Evolutionary conservation across 257 asterid species (phyloP), one percentile per base, ranked within the genome.

Genomic region (Solanum piurae): DNA sequence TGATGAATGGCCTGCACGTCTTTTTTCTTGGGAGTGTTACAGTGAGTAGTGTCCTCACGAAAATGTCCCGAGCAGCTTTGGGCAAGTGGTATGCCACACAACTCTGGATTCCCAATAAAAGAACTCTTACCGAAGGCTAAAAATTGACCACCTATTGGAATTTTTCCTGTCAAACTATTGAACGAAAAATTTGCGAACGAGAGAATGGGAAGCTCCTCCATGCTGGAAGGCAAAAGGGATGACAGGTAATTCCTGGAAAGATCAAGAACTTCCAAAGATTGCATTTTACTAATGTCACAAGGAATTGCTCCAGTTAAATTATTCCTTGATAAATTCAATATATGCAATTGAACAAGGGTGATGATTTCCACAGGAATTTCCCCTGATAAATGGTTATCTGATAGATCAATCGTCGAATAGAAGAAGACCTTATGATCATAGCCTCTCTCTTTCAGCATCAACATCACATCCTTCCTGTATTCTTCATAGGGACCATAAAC

Each of bases 301-400:
- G 75, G 86, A 58, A 83, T 83, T 55, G 75, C 49, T 60, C 86
- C 86, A 6, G 86, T 60, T 27, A 84, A 66, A 23, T 36, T 36
- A 11, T 60, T 84, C 49, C 14, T 27, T n/a, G 86, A 84, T 66
- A 84, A 34, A 60, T 84, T 8, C 86, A 58, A 52, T 0, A 29
- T 2, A 29, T 0, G 4, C 4, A 52, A 52, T 52, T 0, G 62
- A 52, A 16, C 62, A 52, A 52, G 23, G 3, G 62, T 52, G 62
- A n/a, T 52, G 11, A 83, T 58, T 83, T 83, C 74, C 23, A 2
- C 8, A 5, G 86, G 86, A 83, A 83, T 20, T 38, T 12, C 86
- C 42, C 86, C 86, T 83, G 86, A 83, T 83, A 83, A 83, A 83
- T 75, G 83, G 44, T 83, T 83, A 42, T 18, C 73, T 7, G 86